A percentile compares a stretch with the other conserved stretches of the same genome.
These are phyloP conservation scores for Phanerodontia chrysosporium DNA, from an alignment of 768 basidiomycete species.

Conservation along the genomic window DNA sequence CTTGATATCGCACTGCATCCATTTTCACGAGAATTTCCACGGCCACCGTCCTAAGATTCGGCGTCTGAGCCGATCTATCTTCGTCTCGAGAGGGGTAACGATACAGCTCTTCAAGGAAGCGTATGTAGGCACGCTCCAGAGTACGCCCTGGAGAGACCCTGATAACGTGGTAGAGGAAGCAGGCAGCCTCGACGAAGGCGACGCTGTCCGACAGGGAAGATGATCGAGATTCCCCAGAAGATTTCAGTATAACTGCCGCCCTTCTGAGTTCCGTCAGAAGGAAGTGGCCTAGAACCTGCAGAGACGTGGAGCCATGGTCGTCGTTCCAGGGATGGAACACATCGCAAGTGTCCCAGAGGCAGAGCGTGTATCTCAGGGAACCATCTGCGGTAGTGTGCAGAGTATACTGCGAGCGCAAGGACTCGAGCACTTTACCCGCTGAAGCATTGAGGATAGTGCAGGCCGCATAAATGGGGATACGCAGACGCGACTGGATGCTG, in stretches of 20 bases:
- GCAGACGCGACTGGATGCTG: background rate
- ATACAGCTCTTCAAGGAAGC: background rate
- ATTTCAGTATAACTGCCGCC: background rate
- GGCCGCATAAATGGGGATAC: background rate
- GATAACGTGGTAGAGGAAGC: slow-evolving; percentile 4
- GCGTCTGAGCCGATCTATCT: background rate
- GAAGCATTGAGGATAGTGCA: background rate
- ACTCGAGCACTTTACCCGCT: background rate
- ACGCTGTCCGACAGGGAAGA: background rate
- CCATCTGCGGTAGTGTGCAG: background rate
- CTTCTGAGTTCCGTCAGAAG: background rate
- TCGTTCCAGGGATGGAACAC: background rate
- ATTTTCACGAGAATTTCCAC: slow-evolving; percentile 1
- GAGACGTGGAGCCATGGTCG: background rate
- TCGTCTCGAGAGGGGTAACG: background rate
- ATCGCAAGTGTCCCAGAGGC: background rate
- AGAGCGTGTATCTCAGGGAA: background rate
- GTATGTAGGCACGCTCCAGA: background rate
- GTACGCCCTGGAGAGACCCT: background rate
- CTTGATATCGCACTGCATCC: background rate
- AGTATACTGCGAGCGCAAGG: background rate
- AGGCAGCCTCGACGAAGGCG: background rate
- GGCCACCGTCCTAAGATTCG: background rate
- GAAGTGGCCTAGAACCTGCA: background rate
- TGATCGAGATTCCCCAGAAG: background rate